These are phyloP conservation scores for Aspergillus fumigatus DNA, from an alignment of 2,329 filamentous ascomycete genomes.

Conservation along the genomic window DNA sequence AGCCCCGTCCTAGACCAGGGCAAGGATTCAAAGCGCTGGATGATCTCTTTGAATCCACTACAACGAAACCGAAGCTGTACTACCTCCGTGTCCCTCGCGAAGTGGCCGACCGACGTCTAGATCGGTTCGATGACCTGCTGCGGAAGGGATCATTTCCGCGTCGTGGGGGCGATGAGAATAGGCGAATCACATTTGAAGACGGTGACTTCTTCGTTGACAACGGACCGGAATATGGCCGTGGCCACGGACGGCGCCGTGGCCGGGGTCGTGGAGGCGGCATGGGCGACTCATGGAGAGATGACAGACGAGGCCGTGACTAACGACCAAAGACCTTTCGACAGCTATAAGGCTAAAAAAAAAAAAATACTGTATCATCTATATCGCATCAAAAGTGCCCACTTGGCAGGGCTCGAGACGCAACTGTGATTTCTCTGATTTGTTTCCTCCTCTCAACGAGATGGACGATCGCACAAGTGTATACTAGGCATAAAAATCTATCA, in stretches of 20 bases:
- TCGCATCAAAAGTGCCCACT: neutral
- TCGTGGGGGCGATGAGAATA: slow-evolving; percentile 51
- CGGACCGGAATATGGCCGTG: slow-evolving; percentile 58
- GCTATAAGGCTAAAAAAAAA: neutral
- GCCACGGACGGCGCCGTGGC: slow-evolving; percentile 33
- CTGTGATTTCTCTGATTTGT: neutral
- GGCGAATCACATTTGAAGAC: slow-evolving; percentile 70
- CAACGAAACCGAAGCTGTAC: slow-evolving; percentile 61
- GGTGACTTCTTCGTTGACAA: slow-evolving; percentile 64
- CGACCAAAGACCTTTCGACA: neutral
- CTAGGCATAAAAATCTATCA: neutral
- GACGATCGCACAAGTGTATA: neutral
- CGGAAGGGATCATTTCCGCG: slow-evolving; percentile 35
- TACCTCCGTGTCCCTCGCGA: slow-evolving; percentile 62
- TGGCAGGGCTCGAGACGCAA: neutral
- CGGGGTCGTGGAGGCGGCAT: slow-evolving; percentile 27
- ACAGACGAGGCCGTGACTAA: slow-evolving; percentile 9
- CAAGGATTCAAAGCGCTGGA: slow-evolving; percentile 55
- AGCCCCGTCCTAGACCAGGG: slow-evolving; percentile 21
- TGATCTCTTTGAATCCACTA: slow-evolving; percentile 56
- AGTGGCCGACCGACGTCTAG: slow-evolving; percentile 61
- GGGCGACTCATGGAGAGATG: slow-evolving; percentile 18
- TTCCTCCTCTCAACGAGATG: neutral
- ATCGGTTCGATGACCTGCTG: slow-evolving; percentile 48
- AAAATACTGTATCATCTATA: neutral